These are phyloP conservation scores for Trichoderma harzianum DNA, from an alignment of 2,329 filamentous ascomycete species.

Conservation along the genomic window DNA sequence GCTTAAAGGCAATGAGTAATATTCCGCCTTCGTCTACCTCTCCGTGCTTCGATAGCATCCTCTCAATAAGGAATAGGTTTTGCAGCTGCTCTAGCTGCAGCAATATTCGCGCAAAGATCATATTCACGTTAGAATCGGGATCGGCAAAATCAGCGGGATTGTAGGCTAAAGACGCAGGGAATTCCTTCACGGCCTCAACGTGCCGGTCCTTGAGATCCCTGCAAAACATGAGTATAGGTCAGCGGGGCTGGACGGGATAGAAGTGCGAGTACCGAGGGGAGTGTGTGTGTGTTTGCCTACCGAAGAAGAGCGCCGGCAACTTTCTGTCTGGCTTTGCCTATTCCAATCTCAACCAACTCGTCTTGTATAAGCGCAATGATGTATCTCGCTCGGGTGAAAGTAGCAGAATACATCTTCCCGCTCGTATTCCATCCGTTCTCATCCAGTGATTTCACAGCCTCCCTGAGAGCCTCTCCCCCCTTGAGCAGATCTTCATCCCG, in stretches of 20 bases:
- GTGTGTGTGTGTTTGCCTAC: neutral
- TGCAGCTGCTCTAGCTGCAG: conserved; percentile 50
- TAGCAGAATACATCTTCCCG: conserved; percentile 42
- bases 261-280: neutral
- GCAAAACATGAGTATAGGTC: neutral
- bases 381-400: conserved; percentile 44
- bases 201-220: conserved; percentile 11
- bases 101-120: conserved; percentile 44
- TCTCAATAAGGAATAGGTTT: conserved; percentile 57
- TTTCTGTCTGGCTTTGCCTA: conserved; percentile 33
- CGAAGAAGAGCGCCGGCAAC: neutral
- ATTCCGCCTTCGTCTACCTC: conserved; percentile 38
- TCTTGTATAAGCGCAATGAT: conserved; percentile 51
- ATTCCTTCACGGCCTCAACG: neutral
- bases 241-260: neutral
- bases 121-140: conserved; percentile 26
- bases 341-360: conserved; percentile 56
- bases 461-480: conserved; percentile 31
- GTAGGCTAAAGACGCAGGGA: conserved; percentile 38
- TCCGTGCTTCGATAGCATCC: conserved; percentile 48
- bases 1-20: conserved; percentile 44
- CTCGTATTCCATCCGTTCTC: conserved; percentile 50
- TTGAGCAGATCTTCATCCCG: conserved; percentile 46
- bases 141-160: conserved; percentile 38
- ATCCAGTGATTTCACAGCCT: conserved; percentile 37